Evolutionary conservation across 2,329 filamentous ascomycete species (phyloP), one percentile per base, ranked within the genome.

Genomic region (Cercospora sojina): DNA sequence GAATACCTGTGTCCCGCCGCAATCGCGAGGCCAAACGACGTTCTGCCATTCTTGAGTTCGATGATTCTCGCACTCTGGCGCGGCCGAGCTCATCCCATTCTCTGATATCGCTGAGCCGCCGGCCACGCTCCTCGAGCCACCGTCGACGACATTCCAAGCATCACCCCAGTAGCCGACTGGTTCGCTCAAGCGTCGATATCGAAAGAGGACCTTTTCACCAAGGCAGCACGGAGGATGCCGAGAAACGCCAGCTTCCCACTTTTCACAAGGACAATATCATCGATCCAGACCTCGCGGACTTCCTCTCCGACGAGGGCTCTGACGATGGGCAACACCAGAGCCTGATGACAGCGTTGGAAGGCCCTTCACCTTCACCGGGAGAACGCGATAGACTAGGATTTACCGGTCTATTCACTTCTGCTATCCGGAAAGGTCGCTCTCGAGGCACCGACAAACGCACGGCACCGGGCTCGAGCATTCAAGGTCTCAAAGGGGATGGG

Each of bases 181-280:
- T 93, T 71, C 95, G 91, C 76, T 79, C 86, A 6, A 83, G 85
- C 5, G 82, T 88, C 18, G 92, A 96, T 66, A 59, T 63, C 53
- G 92, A 97, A 68, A 86, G 91, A 65, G 94, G 92, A 0, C 95
- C 95, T 0, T 98, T 98, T 71, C 92, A 91, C 74, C 84, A 93
- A 63, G 90, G 90, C 66, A 84, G 88, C 10, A 82, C 84, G 18
- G 88, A 96, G 61, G 90, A 93, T 57, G 81, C 84, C 3, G 87
- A 85, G 69, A 90, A 88, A 69, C 51, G 87, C 7, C 87, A 88
- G 49, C 85, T 97, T 38, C 90, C 93, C 16, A 93, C 93, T n/a
- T 98, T 99, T 73, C 95, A 99, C 77, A 93, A 95, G 75, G 95
- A 99, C 81, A 98, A 95, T 75, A 97, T 99, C 72, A 98, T 99